Evolutionary conservation across 805 yeast species (phyloP).

Genomic region (Brettanomyces sp.): DNA sequence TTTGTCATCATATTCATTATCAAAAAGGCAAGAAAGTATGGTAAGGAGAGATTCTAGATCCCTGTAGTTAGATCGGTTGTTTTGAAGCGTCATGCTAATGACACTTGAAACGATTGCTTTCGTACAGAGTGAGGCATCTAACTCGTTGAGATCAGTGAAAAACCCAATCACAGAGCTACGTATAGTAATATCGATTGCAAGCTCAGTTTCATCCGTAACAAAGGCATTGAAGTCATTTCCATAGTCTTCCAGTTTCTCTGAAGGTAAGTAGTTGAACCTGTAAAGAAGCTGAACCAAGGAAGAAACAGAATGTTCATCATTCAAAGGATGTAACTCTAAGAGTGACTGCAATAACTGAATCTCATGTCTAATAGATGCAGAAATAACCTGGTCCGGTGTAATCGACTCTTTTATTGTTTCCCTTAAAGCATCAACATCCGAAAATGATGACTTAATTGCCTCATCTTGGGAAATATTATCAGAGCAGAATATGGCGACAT

Average conservation of each 20-base stretch:
- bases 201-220: constrained; percentile 67
- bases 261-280: constrained; percentile 32
- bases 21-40: constrained; percentile 32
- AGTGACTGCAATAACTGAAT: constrained; percentile 23
- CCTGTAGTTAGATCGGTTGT: constrained; percentile 5
- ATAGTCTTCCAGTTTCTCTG: constrained; percentile 38
- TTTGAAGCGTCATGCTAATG: constrained; percentile 6
- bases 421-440: constrained; percentile 14
- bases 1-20: constrained; percentile 26
- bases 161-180: constrained; percentile 57
- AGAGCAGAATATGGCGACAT: constrained; percentile 9
- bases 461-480: background rate
- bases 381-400: constrained; percentile 14
- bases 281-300: constrained; percentile 24
- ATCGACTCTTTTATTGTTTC: constrained; percentile 14
- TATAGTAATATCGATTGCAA: constrained; percentile 42
- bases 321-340: constrained; percentile 12
- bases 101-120: constrained; percentile 11
- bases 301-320: constrained; percentile 9
- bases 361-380: constrained; percentile 19
- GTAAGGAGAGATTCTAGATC: constrained; percentile 32
- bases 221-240: constrained; percentile 54
- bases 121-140: constrained; percentile 27
- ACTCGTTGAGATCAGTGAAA: constrained; percentile 37
- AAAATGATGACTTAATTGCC: constrained; percentile 4